Conservation (phyloP, 352 stramenopile genomes). For the Globisporangium heterothallicum region DNA sequence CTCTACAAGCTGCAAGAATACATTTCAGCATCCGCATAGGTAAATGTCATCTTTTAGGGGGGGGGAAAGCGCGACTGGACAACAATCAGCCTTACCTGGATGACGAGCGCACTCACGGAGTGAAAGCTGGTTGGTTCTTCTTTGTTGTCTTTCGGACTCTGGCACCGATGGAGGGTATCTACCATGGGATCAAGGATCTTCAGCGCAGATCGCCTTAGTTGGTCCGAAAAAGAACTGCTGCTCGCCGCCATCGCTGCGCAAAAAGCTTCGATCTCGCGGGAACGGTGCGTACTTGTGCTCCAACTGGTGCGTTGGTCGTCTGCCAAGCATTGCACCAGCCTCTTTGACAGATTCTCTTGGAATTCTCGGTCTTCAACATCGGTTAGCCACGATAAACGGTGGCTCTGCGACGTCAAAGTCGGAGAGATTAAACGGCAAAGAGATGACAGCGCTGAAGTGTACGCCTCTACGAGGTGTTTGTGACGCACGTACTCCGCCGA, state of each 20-base stretch:
- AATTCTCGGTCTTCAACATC: conserved; percentile 1
- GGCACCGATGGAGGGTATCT: conserved; percentile 10
- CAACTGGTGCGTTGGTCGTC: conserved; percentile 6
- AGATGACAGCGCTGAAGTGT: conserved; percentile 8
- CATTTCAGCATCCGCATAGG: background rate
- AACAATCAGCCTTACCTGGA: conserved; percentile 5
- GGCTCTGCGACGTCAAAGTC: background rate
- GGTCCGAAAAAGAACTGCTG: conserved; percentile 14
- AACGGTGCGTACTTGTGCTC: conserved; percentile 8
- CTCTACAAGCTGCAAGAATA: conserved; percentile 9
- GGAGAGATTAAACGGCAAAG: conserved; percentile 9
- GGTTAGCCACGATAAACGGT: conserved; percentile 10
- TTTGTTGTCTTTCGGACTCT: background rate
- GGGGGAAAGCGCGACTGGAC: too few species aligned
- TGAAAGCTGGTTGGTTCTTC: background rate
- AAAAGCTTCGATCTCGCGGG: conserved; percentile 25
- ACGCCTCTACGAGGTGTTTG: conserved; percentile 13
- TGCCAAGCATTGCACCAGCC: conserved; percentile 5
- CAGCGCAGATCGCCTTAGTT: conserved; percentile 19
- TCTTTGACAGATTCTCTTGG: background rate
- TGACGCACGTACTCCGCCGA: background rate
- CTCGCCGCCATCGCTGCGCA: conserved; percentile 15
- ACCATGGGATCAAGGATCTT: conserved; percentile 15
- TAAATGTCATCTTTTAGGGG: too few species aligned
- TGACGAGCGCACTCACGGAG: conserved; percentile 10